phyloP scores from a whole-genome alignment of 2,329 filamentous ascomycete species.

The Trichophyton mentagrophytes region DNA sequence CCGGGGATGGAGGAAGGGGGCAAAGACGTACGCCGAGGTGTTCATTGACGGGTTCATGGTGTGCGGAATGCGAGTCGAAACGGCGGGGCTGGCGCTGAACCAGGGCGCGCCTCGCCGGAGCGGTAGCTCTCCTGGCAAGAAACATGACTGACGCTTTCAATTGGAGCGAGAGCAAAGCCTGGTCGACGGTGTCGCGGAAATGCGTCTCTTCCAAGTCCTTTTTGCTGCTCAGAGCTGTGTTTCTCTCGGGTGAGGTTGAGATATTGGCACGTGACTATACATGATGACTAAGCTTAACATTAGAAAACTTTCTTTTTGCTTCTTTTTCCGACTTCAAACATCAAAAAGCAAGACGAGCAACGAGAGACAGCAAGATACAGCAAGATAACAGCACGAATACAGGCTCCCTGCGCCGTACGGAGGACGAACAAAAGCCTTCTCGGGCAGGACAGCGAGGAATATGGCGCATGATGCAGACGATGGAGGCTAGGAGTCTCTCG shows the following conservation, averaged over 20 bases:
- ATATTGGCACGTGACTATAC: background rate
- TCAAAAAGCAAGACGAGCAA: background rate
- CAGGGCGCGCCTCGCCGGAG: slow-evolving; percentile 23
- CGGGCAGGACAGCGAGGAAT: background rate
- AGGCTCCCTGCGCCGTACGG: no score
- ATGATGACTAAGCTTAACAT: background rate
- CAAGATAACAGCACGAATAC: background rate
- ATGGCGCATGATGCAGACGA: background rate
- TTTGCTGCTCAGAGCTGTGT: background rate
- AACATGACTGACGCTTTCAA: slow-evolving; percentile 25
- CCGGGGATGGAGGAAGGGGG: background rate
- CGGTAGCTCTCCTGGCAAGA: slow-evolving; percentile 29
- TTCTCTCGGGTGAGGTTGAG: background rate
- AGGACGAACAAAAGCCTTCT: background rate
- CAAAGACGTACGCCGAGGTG: slow-evolving; percentile 32
- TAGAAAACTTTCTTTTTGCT: background rate
- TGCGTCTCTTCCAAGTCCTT: background rate
- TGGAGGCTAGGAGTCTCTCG: background rate
- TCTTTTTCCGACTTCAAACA: background rate
- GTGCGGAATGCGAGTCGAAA: slow-evolving; percentile 32
- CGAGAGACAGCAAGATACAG: background rate
- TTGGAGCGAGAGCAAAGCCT: slow-evolving; percentile 14
- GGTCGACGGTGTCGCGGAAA: background rate
- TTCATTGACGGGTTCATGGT: slow-evolving; percentile 34
- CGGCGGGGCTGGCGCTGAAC: slow-evolving; percentile 33